A percentile compares a stretch with the other conserved stretches of the same genome.
phyloP scores from a whole-genome alignment of 305 asterid species.

The Fraxinus velutina region DNA sequence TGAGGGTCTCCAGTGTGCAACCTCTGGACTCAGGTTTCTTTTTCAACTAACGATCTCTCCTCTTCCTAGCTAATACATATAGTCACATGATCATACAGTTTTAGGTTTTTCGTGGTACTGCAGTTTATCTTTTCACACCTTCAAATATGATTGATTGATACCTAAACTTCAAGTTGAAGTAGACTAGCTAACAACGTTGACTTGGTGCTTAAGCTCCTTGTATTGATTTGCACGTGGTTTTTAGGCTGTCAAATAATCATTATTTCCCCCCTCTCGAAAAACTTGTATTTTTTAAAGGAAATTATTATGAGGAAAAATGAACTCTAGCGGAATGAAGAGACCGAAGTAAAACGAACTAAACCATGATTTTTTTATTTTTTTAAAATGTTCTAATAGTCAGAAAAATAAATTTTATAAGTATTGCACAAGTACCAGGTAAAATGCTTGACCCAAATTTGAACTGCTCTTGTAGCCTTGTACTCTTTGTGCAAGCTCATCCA shows the following conservation, averaged over 20 bases:
- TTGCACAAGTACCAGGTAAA: background rate
- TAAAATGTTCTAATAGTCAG: background rate
- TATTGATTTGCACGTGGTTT: background rate
- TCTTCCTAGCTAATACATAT: background rate
- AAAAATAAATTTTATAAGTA: background rate
- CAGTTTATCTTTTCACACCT: background rate
- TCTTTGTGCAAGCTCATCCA: background rate
- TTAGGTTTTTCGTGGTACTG: background rate
- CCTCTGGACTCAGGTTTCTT: conserved; percentile 81
- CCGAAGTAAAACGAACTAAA: background rate
- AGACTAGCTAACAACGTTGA: background rate
- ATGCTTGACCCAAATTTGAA: background rate
- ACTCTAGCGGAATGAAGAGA: background rate
- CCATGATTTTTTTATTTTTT: background rate
- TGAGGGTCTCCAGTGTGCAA: conserved; percentile 86
- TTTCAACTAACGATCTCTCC: conserved; percentile 7
- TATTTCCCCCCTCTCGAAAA: background rate
- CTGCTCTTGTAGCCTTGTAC: background rate
- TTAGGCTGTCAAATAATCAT: background rate
- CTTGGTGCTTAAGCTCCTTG: background rate
- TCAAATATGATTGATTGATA: background rate
- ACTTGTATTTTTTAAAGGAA: background rate
- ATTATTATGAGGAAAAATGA: background rate
- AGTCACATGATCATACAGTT: conserved; percentile 21
- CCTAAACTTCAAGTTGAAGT: background rate